Evolutionary conservation across 495 filamentous ascomycete genomes (phyloP).

Genomic region (Astrothelium macrocarpum): DNA sequence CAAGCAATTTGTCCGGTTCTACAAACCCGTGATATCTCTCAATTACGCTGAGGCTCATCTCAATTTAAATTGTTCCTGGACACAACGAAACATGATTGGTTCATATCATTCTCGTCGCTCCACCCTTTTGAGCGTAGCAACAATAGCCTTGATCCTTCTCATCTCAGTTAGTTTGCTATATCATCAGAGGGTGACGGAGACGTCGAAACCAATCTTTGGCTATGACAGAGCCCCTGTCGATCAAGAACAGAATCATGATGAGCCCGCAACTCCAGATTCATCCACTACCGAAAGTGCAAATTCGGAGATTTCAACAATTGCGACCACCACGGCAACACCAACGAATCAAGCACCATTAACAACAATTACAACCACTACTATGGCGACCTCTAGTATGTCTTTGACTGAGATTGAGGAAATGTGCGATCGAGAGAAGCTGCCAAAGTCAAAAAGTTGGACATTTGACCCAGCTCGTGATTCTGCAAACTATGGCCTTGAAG

Average conservation of each 20-base stretch:
- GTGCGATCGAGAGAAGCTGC: neutral
- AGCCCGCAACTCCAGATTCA: neutral
- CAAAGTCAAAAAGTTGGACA: slow-evolving; percentile 9
- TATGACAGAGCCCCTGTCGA: neutral
- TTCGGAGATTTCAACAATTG: neutral
- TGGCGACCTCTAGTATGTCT: neutral
- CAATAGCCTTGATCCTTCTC: neutral
- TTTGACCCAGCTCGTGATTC: slow-evolving; percentile 16
- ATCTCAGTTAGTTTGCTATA: neutral
- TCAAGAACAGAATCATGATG: neutral
- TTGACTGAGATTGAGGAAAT: neutral
- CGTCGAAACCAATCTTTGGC: neutral
- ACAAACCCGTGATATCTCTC: too few species aligned
- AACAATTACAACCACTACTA: neutral
- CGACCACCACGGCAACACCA: neutral
- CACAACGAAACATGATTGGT: neutral
- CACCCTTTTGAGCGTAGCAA: neutral
- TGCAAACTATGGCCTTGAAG: slow-evolving; percentile 16
- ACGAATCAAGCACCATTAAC: neutral
- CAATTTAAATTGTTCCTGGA: neutral
- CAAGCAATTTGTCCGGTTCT: neutral
- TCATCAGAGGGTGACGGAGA: neutral
- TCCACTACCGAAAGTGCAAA: neutral
- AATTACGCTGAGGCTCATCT: too few species aligned
- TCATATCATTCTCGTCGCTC: neutral